A percentile compares a stretch with the other conserved stretches of the same genome.
Evolutionary conservation across 129 eudicot genomes (phyloP).

Genomic region (Arctium lappa): DNA sequence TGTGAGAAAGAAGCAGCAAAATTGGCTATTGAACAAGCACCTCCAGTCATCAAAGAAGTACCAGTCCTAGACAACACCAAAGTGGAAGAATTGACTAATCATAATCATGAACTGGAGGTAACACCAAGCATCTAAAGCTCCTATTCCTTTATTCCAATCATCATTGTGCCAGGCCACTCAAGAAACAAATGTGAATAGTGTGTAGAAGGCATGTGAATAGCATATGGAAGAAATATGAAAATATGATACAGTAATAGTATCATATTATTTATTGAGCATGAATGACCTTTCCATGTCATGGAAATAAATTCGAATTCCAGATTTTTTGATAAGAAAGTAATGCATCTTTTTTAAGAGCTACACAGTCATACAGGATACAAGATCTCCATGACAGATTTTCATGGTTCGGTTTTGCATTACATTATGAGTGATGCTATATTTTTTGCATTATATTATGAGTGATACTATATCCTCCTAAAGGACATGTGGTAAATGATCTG

Average conservation of each 20-base stretch:
- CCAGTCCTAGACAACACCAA: constrained; percentile 66
- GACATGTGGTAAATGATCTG: not conserved
- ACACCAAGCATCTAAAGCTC: constrained; percentile 5
- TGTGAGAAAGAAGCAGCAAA: constrained; percentile 92
- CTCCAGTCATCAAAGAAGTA: constrained; percentile 90
- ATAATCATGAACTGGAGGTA: constrained; percentile 79
- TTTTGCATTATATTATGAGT: too few relatives aligned
- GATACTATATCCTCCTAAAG: not conserved
- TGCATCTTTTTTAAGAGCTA: too few relatives aligned
- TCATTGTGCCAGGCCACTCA: not conserved
- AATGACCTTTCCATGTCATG: too few relatives aligned
- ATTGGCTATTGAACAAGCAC: constrained; percentile 91
- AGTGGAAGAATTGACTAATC: constrained; percentile 63
- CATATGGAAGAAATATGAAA: not conserved
- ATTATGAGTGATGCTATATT: not conserved
- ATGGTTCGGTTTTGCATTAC: not conserved
- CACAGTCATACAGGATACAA: too few relatives aligned
- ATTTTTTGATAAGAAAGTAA: too few relatives aligned
- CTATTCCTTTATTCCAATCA: not conserved
- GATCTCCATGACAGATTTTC: too few relatives aligned
- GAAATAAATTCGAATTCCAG: too few relatives aligned
- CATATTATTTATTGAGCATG: not conserved
- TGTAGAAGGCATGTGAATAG: not conserved
- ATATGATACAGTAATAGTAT: too few relatives aligned
- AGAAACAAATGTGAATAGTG: not conserved